These are phyloP conservation scores for Larix kaempferi DNA, from an alignment of 75 land plant species.

Conservation along the genomic window DNA sequence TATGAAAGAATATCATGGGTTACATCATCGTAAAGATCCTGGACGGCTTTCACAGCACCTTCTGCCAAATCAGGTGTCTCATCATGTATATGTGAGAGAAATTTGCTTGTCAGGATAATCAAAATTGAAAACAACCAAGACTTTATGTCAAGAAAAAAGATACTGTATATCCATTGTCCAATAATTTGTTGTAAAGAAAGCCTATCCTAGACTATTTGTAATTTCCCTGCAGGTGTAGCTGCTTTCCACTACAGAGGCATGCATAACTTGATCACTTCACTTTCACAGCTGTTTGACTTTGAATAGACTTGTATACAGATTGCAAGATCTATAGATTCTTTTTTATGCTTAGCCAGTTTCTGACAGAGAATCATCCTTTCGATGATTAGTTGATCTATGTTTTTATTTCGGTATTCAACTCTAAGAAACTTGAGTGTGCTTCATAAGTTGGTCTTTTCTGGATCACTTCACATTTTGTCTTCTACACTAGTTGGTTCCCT, in stretches of 20 bases:
- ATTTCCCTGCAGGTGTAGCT: not conserved
- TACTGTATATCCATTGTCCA: no score
- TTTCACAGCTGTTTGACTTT: no score
- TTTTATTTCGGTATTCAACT: no score
- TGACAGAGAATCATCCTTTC: no score
- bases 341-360: no score
- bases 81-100: constrained; percentile 37
- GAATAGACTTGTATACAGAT: no score
- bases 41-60: constrained; percentile 74
- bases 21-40: constrained; percentile 82
- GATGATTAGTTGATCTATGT: no score
- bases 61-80: constrained; percentile 48
- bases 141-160: not conserved
- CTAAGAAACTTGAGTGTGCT: no score
- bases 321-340: no score
- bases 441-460: no score
- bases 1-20: constrained; percentile 62
- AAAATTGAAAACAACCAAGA: not conserved
- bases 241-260: no score
- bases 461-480: constrained; percentile 17
- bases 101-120: not conserved
- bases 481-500: constrained; percentile 7
- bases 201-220: not conserved
- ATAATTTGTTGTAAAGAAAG: not conserved
- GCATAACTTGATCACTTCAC: no score